Base-by-base conservation (phyloP, 2,329 filamentous ascomycete species). In the Pseudopyrenochaeta lycopersici region DNA sequence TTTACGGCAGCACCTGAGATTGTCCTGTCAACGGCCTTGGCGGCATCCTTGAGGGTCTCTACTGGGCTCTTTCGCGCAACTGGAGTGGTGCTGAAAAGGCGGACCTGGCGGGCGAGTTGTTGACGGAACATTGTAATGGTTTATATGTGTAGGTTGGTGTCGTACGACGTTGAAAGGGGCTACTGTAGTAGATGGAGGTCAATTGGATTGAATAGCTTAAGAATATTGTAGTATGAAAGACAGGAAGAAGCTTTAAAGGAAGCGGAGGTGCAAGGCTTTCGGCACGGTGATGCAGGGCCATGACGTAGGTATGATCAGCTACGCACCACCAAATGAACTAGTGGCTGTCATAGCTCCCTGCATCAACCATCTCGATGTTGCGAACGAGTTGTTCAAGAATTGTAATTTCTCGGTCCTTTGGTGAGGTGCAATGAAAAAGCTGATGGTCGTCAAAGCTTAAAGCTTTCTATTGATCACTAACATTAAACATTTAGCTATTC, bases 1-100 rank as follows among this genome's bases (percentile, higher is more conserved):
- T 84, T 84, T 18, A 88, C 82, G 10, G 82, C 81, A 21, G 76
- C 81, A 69, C 85, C 78, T 1, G 84, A 81, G 31, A 86, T 79
- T 18, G 78, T 78, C 56, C 81, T 77, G 71, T 88, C 85, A 17
- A 84, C 83, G 49, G 77, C 79, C 76, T 88, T 85, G 41, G 84
- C 71, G 0, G 83, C 81, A 36, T 87, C 84, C 73, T 87, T 87
- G 61, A 82, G 81, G 6, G 77, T 69, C 39, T 87, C 84, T 42
- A 84, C 73, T 31, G 82, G 79, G 35, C 80, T 77, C 75, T 84
- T 87, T 47, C 82, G 75, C 17, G 73, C 66, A 39, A 74, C 64
- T 33, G 77, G 69, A 10, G 84, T 81, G 56, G 83, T 85, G 67
- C 82, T 83, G 77, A 88, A 84, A 47, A 79, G 77, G 72, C 80